Evolutionary conservation across 2,329 filamentous ascomycete species (phyloP).

Genomic region (Erysiphe pulchra): DNA sequence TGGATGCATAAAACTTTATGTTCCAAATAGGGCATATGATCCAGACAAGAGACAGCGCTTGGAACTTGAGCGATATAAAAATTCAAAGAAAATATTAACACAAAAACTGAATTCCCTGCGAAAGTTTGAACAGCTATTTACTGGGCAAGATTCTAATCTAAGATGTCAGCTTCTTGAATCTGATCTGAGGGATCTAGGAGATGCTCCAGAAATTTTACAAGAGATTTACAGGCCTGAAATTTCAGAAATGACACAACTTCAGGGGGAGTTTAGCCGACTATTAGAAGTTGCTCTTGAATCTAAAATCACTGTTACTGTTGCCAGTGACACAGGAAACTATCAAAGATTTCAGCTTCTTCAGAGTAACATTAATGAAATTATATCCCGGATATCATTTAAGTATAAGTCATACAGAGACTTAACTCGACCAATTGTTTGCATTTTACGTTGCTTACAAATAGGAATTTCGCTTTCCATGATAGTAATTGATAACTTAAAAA

Average conservation of each 20-base stretch:
- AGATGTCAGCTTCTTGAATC: constrained; percentile 35
- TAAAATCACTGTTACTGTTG: constrained; percentile 3
- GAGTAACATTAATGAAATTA: constrained; percentile 39
- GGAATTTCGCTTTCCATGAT: constrained; percentile 36
- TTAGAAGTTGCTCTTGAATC: constrained; percentile 21
- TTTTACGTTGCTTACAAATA: constrained; percentile 54
- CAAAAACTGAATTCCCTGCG: constrained; percentile 32
- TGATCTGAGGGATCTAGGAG: constrained; percentile 37
- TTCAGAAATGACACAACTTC: constrained; percentile 44
- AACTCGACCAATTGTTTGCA: constrained; percentile 48
- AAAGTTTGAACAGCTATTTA: constrained; percentile 39
- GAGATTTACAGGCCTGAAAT: constrained; percentile 44
- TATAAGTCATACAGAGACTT: constrained; percentile 73
- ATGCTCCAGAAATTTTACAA: constrained; percentile 34
- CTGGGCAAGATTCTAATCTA: constrained; percentile 40
- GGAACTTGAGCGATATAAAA: constrained; percentile 22
- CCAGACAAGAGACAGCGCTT: constrained; percentile 43
- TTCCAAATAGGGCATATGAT: constrained; percentile 70
- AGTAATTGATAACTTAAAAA: constrained; percentile 1
- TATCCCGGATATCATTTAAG: constrained; percentile 38
- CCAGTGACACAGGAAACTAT: constrained; percentile 16
- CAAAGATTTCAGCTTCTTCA: constrained; percentile 19
- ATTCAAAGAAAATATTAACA: constrained; percentile 25
- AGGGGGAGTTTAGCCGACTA: constrained; percentile 61
- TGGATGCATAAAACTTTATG: constrained; percentile 50